Base-by-base conservation (phyloP, 805 yeast genomes). In the Kodamaea hsintzibuensis region DNA sequence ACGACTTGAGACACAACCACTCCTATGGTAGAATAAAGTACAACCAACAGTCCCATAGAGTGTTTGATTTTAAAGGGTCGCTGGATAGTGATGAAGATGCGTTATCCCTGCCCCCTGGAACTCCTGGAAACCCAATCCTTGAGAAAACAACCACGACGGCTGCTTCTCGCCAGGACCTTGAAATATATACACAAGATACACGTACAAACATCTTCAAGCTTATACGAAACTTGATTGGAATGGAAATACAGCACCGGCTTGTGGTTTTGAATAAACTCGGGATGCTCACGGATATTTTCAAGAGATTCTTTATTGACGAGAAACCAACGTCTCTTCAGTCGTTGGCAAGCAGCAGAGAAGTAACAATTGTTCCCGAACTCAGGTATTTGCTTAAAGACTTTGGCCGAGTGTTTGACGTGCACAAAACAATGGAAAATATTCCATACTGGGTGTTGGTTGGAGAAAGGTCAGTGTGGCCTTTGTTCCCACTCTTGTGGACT, bases 381-480 rank as follows among this genome's bases (percentile, higher is more conserved):
- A 78, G 87, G 52, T 84, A 90, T 37, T 71, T 91, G 49, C 74
- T 91, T 49, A 76, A 77, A 40, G 91, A 88, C 60, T 82, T 90
- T 56, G 86, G 91, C 44, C 76, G 91, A 59, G 85, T 91, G 0
- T 82, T 91, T 62, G 96, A 91, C 64, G 86, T 89, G 2, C 86
- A 86, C 61, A 80, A 86, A 60, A 78, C 84, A 22, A 69, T 74
- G 64, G 87, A 83, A 54, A 91, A 90, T 66, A 86, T 91, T 18
- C 88, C 91, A 4, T 90, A 91, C 65, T 93, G 98, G 96, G 84
- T 91, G 12, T 74, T 81, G 50, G 90, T 92, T 33, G 99, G 99
- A 4, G 98, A 93, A 68, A 77, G 88, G 58, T 88, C 96, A 44
- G 91, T 91, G 1, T 95, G 98, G 98, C 96, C 97, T 1, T 81